A percentile compares a stretch with the other conserved stretches of the same genome.
phyloP scores from a whole-genome alignment of 441 rosid genomes.

The Macaranga tanarius region DNA sequence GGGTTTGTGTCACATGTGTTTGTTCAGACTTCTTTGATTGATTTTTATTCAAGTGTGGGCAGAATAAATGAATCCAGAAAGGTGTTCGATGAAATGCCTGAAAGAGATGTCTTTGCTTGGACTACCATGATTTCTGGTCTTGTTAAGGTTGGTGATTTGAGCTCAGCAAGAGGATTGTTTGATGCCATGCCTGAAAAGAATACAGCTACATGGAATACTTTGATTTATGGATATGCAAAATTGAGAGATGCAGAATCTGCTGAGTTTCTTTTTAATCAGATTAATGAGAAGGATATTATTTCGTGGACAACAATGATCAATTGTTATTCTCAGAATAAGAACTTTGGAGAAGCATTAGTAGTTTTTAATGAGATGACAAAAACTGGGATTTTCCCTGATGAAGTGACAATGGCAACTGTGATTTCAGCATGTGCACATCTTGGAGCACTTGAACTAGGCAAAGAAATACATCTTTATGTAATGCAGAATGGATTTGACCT shows the following conservation, averaged over 20 bases:
- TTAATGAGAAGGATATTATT: slow-evolving; percentile 32
- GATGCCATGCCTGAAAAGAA: slow-evolving; percentile 35
- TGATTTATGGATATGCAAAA: slow-evolving; percentile 41
- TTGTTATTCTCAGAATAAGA: slow-evolving; percentile 35
- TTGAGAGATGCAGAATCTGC: slow-evolving; percentile 27
- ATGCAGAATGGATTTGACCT: slow-evolving; percentile 24
- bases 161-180: slow-evolving; percentile 23
- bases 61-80: slow-evolving; percentile 22
- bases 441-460: slow-evolving; percentile 32
- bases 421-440: slow-evolving; percentile 41
- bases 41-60: slow-evolving; percentile 30
- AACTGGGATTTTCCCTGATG: slow-evolving; percentile 22
- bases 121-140: slow-evolving; percentile 27
- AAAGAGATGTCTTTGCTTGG: slow-evolving; percentile 30
- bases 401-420: slow-evolving; percentile 29
- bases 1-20: slow-evolving; percentile 34
- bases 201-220: slow-evolving; percentile 34
- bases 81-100: slow-evolving; percentile 35
- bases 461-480: slow-evolving; percentile 22
- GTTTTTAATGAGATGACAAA: slow-evolving; percentile 28
- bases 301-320: slow-evolving; percentile 42
- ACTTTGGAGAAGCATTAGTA: slow-evolving; percentile 30
- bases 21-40: slow-evolving; percentile 38
- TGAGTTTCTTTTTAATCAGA: slow-evolving; percentile 27
- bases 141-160: slow-evolving; percentile 18